Conservation (phyloP, 192 early-diverging fungal species). For the Geosiphon pyriformis region DNA sequence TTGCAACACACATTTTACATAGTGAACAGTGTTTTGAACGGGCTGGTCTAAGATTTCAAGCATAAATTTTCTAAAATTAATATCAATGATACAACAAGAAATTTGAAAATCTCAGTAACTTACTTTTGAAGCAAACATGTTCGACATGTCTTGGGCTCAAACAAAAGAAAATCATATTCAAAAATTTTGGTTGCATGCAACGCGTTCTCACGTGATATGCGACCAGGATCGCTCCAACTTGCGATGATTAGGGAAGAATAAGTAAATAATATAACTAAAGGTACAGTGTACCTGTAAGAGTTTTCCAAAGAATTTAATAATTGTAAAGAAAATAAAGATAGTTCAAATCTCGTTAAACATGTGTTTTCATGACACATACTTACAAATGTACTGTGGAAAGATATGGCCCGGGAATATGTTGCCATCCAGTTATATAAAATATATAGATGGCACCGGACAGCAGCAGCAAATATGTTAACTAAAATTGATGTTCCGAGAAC, state of each 20-base stretch:
- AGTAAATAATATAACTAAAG: slow-evolving; percentile 34
- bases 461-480: slow-evolving; percentile 31
- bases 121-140: slow-evolving; percentile 50
- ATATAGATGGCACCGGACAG: slow-evolving; percentile 17
- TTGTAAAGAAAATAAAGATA: background rate
- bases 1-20: slow-evolving; percentile 45
- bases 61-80: background rate
- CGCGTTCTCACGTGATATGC: slow-evolving; percentile 38
- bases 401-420: slow-evolving; percentile 32
- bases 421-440: slow-evolving; percentile 26
- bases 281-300: slow-evolving; percentile 32
- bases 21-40: slow-evolving; percentile 52
- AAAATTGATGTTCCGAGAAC: background rate
- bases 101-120: background rate
- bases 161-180: slow-evolving; percentile 40
- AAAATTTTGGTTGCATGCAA: slow-evolving; percentile 33
- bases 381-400: slow-evolving; percentile 32
- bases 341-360: too few species aligned
- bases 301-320: background rate
- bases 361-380: background rate
- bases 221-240: slow-evolving; percentile 41
- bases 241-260: slow-evolving; percentile 44
- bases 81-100: background rate
- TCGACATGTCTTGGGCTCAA: slow-evolving; percentile 40
- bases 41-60: slow-evolving; percentile 35